Base-by-base conservation (phyloP, 2,329 filamentous ascomycete species). In the Fusarium secorum region DNA sequence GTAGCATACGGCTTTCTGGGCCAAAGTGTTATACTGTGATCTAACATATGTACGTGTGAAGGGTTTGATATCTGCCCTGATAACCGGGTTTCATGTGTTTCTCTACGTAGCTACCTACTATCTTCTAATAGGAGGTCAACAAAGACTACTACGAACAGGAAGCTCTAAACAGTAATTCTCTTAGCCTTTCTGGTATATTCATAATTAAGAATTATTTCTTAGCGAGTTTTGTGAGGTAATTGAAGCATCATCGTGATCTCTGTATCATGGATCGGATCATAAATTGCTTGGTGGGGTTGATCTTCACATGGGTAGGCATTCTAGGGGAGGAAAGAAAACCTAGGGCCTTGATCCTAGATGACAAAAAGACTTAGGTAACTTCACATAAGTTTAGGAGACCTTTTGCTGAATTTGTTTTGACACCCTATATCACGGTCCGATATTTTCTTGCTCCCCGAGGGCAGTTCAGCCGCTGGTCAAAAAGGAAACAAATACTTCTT, bases 251-350 rank as follows among this genome's bases (percentile, higher is more conserved):
- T 51, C 7, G 32, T 36, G 52, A 56, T 17, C 13, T 52, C 45
- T 13, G 17, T 22, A 20, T 28, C 20, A 32, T 45, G 28, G 49
- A 46, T 61, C 22, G 26, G 39, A 38, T 46, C 39, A 26, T 55
- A 41, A 53, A 30, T 53, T 33, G 36, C 13, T 28, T 67, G 30
- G 64, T 51, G 64, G 64, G 63, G 55, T 67, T 67, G 64, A 67
- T 67, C 63, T 62, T 67, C 64, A 54, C 64, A 53, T 39, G 70
- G 61, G 39, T 33, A 35, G 41, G 35, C 15, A 30, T 22, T 36
- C 45, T n/a, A n/a, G n/a, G n/a, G n/a, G n/a, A n/a, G n/a, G n/a
- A n/a, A n/a, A n/a, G n/a, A n/a, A n/a, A n/a, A n/a, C n/a, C n/a
- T n/a, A n/a, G n/a, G n/a, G n/a, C n/a, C n/a, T n/a, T n/a, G n/a